Base-by-base conservation (phyloP, 2,329 filamentous ascomycete species). In the Xylariaceae sp. region DNA sequence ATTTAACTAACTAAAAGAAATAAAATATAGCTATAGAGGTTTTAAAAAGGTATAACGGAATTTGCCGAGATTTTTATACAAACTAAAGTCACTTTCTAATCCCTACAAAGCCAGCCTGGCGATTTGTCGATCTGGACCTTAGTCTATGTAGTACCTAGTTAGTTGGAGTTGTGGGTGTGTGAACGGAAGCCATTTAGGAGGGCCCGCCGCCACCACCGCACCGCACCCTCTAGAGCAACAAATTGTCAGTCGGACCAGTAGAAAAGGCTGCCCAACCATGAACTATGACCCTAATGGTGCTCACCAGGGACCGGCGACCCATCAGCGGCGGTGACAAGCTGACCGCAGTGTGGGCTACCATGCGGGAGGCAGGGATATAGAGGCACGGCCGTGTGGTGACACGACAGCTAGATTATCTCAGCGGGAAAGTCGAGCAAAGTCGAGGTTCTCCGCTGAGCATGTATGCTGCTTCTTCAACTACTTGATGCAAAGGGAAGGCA, bases 261-360 rank as follows among this genome's bases (percentile, higher is more conserved):
- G 40, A 7, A 45, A 26, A 21, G 20, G 14, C 43, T 14, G 23
- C 19, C 43, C 43, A 29, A 29, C 44, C 3, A 32, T 18, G 7
- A 18, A 29, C 29, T 16, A 29, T 12, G 21, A 16, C 12, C 32
- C 32, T 10, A 37, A 37, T 16, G 32, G 32, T 37, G 14, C 32
- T 37, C 32, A 29, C 29, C 47, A 46, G 52, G 54, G 52, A 48
- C 51, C 46, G 53, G 21, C 29, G 44, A 20, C 52, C 48, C 48
- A 52, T 57, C 42, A 46, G 29, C 54, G 54, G 62, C 62, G 62
- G 62, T 64, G 62, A 62, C 62, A 59, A 46, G 51, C 54, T 60
- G 62, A 64, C 62, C 59, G 62, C 60, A 64, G 59, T 57, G 57
- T 52, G 57, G 59, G 61, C 59, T 55, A 53, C 56, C 47, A 56